Base-by-base conservation (phyloP, 768 basidiomycete genomes). In the Astraeus odoratus region DNA sequence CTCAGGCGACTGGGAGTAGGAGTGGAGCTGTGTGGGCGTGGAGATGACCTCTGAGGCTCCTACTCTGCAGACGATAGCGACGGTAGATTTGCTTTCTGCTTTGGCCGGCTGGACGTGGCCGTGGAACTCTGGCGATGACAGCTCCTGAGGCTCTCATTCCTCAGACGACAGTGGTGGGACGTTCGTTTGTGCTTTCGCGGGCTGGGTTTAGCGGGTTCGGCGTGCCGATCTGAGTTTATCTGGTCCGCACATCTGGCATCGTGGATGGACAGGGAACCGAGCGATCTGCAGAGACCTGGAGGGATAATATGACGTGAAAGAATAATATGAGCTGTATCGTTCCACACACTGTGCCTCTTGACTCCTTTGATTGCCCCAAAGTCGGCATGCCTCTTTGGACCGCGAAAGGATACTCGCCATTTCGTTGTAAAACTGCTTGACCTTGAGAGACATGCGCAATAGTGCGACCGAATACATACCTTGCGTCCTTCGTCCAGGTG, bases 351-450 rank as follows among this genome's bases (percentile, higher is more conserved):
- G 80, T 22, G 87, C 72, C 60, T 94, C 89, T 39, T 81, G 75
- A 48, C 81, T 76, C 33, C 94, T 73, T 15, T 73, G 68, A 35
- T 76, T 74, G 39, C 79, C 80, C 86, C 90, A 96, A 4, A 72
- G 71, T 53, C 76, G 77, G 60, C 88, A 92, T 2, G 72, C 72
- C 43, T 84, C 83, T 59, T 80, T 85, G 69, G 91, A 88, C 49
- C 82, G 76, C 5, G 72, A 66, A 1, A 95, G 61, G 36, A 94
- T 78, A 9, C 71, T 76, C 3, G 78, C 74, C 44, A 98, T 75
- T 55, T 89, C 86, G 50, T 90, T 92, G 60, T 99, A 95, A 58
- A 97, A 98, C 86, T 93, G 50, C n/a, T 30, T 0, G 3, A 8
- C n/a, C n/a, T n/a, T n/a, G n/a, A n/a, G n/a, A n/a, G n/a, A 31